Evolutionary conservation across 169 alveolate species (phyloP), one percentile per base, ranked within the genome.

Genomic region (Fabrea salina): DNA sequence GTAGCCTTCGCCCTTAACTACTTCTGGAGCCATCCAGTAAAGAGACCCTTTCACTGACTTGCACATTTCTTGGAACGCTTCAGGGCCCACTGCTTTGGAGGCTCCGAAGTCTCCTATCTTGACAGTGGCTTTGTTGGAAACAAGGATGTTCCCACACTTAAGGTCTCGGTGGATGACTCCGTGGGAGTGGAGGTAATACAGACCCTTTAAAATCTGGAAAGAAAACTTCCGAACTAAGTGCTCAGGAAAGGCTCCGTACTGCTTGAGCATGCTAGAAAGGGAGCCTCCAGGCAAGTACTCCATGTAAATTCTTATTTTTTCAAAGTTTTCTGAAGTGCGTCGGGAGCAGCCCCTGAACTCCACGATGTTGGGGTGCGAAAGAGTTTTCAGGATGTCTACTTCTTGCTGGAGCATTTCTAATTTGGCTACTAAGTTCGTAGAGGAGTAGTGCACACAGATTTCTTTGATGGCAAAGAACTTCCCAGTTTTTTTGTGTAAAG

Each of bases 11-110:
- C 79, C 70, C 40, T 64, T 71, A 8, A 93, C 40, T 19, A 89
- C 89, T 71, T 93, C 97, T 27, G 97, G 97, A 13, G 97, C 95
- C 90, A 89, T 86, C 89, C 93, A 93, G 13, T 92, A 92, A 47
- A 89, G 66, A 8, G 96, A 82, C 4, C 96, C 96, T 74, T 82
- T 86, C n/a, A 89, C 82, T 22, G 84, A 56, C 13, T 85, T 80
- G 35, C 81, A 79, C 53, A 85, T 53, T 44, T 88, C 92, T 50
- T 43, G 72, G 2, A 2, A 49, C 6, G 16, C 4, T n/a, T 39
- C 68, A 39, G 13, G 68, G 40, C 13, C 68, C 41, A 67, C 57
- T 41, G 75, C 56, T 39, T 66, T 72, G n/a, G 50, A 74, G 19
- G 59, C 75, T 85, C 97, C 97, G 75, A 93, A 93, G 83, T 93